A percentile compares a stretch with the other conserved stretches of the same genome.
Conservation (phyloP, 345 rosid genomes). For the Camelina neglecta region DNA sequence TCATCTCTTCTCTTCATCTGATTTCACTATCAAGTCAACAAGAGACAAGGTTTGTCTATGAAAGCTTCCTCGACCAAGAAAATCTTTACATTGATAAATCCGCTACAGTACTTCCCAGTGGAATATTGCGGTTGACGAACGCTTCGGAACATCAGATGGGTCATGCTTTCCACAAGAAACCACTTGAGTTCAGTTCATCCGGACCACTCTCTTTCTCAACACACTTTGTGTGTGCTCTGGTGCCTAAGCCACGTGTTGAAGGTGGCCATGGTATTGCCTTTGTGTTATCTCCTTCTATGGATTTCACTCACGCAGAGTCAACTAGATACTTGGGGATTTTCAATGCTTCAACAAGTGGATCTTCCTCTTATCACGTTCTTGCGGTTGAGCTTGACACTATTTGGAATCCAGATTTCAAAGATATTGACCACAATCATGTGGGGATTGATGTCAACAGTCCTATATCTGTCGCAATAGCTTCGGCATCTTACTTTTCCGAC, state of each 20-base stretch:
- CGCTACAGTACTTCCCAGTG: conserved; percentile 50
- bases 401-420: conserved; percentile 50
- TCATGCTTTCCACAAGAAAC: conserved; percentile 55
- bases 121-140: conserved; percentile 59
- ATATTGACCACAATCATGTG: conserved; percentile 56
- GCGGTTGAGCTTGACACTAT: conserved; percentile 71
- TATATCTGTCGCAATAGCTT: conserved; percentile 44
- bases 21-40: conserved; percentile 38
- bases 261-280: conserved; percentile 59
- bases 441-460: conserved; percentile 61
- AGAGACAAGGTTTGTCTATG: conserved; percentile 51
- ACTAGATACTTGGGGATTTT: conserved; percentile 56
- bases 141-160: conserved; percentile 45
- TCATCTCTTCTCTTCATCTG: conserved; percentile 33
- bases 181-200: conserved; percentile 54
- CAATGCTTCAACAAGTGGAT: conserved; percentile 43
- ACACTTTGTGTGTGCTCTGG: conserved; percentile 50
- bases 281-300: conserved; percentile 44
- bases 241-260: conserved; percentile 42
- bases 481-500: conserved; percentile 51
- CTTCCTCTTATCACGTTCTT: conserved; percentile 45
- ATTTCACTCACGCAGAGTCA: conserved; percentile 25
- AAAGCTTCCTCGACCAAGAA: conserved; percentile 48
- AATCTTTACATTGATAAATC: conserved; percentile 38
- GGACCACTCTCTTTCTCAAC: conserved; percentile 47